Percentiles rank a stretch among this genome's conserved stretches.
phyloP scores from a whole-genome alignment of 305 asterid genomes.

The Salvia sclarea region DNA sequence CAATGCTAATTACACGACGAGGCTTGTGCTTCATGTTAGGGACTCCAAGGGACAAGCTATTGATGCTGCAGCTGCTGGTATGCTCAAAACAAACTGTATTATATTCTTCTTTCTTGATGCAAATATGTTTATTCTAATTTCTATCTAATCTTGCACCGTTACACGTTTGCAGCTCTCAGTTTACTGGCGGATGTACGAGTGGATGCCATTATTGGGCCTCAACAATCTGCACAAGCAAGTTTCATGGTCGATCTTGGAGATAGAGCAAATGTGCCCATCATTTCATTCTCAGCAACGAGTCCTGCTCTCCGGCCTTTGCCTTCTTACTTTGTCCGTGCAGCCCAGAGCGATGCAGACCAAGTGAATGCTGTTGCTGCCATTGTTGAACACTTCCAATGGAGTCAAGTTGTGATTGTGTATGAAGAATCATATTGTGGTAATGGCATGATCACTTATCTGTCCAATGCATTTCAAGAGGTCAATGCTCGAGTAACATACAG shows the following conservation, averaged over 20 bases:
- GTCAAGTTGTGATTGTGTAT: slow-evolving; percentile 40
- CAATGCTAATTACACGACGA: not conserved
- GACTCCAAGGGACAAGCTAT: not conserved
- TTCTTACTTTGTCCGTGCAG: slow-evolving; percentile 47
- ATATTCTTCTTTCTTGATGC: not conserved
- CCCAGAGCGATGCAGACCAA: slow-evolving; percentile 46
- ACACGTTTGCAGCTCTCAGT: slow-evolving; percentile 42
- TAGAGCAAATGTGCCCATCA: slow-evolving; percentile 48
- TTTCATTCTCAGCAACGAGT: slow-evolving; percentile 56
- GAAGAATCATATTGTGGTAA: slow-evolving; percentile 52
- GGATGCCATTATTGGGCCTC: slow-evolving; percentile 70
- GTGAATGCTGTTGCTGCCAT: slow-evolving; percentile 50
- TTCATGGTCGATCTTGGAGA: slow-evolving; percentile 55
- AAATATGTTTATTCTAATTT: too few relatives aligned
- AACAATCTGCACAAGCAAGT: slow-evolving; percentile 44
- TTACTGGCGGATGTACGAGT: slow-evolving; percentile 44
- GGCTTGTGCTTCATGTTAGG: not conserved
- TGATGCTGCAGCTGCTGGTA: slow-evolving; percentile 8
- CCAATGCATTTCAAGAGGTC: too few relatives aligned
- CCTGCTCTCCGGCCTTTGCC: slow-evolving; percentile 41
- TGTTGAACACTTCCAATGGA: slow-evolving; percentile 47
- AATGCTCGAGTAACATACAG: slow-evolving; percentile 30
- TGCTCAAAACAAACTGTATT: too few relatives aligned
- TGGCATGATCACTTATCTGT: slow-evolving; percentile 36
- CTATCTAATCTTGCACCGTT: too few relatives aligned